Conservation (phyloP, 345 rosid species). For the Boechera divaricarpa region DNA sequence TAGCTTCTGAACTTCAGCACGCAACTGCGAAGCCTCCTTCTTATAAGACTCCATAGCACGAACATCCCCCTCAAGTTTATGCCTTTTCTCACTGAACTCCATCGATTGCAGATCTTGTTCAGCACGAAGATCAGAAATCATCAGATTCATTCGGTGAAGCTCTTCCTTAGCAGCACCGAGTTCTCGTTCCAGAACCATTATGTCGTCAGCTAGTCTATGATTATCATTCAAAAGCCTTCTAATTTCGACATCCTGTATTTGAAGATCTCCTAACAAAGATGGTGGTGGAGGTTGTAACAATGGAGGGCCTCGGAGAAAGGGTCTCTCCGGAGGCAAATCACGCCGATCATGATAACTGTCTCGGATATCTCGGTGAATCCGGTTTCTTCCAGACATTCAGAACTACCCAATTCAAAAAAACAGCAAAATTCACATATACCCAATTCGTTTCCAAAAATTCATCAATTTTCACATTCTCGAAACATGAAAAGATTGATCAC, state of each 20-base stretch:
- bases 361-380: conserved; percentile 68
- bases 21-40: conserved; percentile 71
- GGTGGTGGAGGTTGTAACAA: conserved; percentile 74
- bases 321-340: conserved; percentile 67
- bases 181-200: conserved; percentile 73
- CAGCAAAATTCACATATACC: neutral
- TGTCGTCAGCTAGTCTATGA: conserved; percentile 73
- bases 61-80: conserved; percentile 85
- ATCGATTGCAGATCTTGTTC: conserved; percentile 73
- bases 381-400: conserved; percentile 85
- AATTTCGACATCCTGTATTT: conserved; percentile 76
- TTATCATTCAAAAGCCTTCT: conserved; percentile 78
- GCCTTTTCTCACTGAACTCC: conserved; percentile 79
- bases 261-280: conserved; percentile 87
- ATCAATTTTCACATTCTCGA: neutral
- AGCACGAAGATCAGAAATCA: conserved; percentile 64
- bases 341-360: conserved; percentile 70
- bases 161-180: conserved; percentile 87
- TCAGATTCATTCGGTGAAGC: conserved; percentile 74
- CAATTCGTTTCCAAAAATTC: neutral
- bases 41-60: conserved; percentile 82
- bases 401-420: neutral
- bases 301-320: conserved; percentile 70
- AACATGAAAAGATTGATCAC: neutral
- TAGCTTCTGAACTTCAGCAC: conserved; percentile 76